These are phyloP conservation scores for Neonectria punicea DNA, from an alignment of 2,329 filamentous ascomycete genomes.

Conservation along the genomic window DNA sequence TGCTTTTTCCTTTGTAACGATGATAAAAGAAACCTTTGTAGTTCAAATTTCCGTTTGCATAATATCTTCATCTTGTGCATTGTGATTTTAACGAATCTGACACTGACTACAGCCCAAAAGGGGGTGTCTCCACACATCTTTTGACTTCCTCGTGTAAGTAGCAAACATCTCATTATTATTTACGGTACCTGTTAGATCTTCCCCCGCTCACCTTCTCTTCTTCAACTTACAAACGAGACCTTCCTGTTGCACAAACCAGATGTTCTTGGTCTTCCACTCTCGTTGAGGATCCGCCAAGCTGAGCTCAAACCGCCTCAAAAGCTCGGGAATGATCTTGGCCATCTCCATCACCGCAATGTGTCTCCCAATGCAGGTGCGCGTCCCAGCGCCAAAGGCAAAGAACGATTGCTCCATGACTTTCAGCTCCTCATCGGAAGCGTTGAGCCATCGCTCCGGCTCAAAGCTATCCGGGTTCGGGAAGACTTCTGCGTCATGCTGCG, in stretches of 20 bases:
- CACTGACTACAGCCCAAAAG: no score
- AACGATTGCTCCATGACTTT: constrained; percentile 44
- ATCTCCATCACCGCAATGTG: constrained; percentile 57
- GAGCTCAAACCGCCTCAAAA: constrained; percentile 17
- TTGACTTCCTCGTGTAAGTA: no score
- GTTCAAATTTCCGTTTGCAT: constrained; percentile 33
- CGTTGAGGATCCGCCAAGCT: background rate
- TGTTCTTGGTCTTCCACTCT: constrained; percentile 21
- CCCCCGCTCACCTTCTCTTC: background rate
- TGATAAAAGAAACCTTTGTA: constrained; percentile 30
- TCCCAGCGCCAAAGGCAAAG: constrained; percentile 51
- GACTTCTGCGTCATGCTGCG: constrained; percentile 44
- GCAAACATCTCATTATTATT: no score
- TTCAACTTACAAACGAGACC: constrained; percentile 16
- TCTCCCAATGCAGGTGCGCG: constrained; percentile 54
- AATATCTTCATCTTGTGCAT: background rate
- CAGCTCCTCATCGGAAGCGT: constrained; percentile 35
- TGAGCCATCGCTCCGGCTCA: constrained; percentile 54
- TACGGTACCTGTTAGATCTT: no score
- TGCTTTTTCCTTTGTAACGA: constrained; percentile 35
- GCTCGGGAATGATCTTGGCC: constrained; percentile 15
- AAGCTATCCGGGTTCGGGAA: constrained; percentile 49
- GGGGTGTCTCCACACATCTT: no score
- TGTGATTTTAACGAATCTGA: background rate
- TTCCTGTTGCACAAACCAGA: constrained; percentile 23